Conservation (phyloP, 768 basidiomycete genomes). For the Trametes cinnabarina region DNA sequence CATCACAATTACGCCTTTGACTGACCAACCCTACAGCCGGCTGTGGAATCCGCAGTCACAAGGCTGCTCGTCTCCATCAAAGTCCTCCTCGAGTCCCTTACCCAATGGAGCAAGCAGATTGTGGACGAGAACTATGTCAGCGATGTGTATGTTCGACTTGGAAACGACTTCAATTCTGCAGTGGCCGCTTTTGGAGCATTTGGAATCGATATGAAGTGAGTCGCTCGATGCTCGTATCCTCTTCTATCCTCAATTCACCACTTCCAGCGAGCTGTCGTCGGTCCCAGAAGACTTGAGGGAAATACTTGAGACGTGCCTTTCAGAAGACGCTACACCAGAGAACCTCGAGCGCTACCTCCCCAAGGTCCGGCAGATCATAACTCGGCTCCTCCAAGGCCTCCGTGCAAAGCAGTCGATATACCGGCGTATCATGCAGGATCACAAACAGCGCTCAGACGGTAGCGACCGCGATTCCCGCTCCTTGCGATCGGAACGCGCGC, state of each 20-base stretch:
- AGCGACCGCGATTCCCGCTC: constrained; percentile 59
- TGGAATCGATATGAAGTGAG: constrained; percentile 90
- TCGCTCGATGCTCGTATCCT: constrained; percentile 19
- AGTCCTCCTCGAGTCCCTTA: constrained; percentile 86
- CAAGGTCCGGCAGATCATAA: constrained; percentile 88
- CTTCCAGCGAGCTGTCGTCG: constrained; percentile 71
- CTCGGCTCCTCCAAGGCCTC: constrained; percentile 88
- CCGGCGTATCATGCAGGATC: constrained; percentile 68
- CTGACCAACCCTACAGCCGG: constrained; percentile 47
- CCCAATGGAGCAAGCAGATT: constrained; percentile 74
- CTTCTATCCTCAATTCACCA: constrained; percentile 1
- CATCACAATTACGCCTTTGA: too few relatives aligned
- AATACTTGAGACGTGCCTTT: constrained; percentile 87
- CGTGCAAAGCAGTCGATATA: constrained; percentile 89
- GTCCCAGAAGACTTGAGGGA: constrained; percentile 88
- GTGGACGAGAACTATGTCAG: constrained; percentile 82
- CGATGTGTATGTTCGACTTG: constrained; percentile 94
- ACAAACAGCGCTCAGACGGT: constrained; percentile 46
- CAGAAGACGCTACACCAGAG: constrained; percentile 83
- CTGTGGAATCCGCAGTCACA: constrained; percentile 89
- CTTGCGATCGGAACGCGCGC: constrained; percentile 41
- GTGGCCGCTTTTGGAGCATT: constrained; percentile 84
- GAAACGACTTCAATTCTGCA: constrained; percentile 96
- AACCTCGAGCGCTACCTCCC: constrained; percentile 90
- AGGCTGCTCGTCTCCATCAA: constrained; percentile 93